Evolutionary conservation across 495 filamentous ascomycete species (phyloP), one percentile per base, ranked within the genome.

Genomic region (Aspergillus diversus): DNA sequence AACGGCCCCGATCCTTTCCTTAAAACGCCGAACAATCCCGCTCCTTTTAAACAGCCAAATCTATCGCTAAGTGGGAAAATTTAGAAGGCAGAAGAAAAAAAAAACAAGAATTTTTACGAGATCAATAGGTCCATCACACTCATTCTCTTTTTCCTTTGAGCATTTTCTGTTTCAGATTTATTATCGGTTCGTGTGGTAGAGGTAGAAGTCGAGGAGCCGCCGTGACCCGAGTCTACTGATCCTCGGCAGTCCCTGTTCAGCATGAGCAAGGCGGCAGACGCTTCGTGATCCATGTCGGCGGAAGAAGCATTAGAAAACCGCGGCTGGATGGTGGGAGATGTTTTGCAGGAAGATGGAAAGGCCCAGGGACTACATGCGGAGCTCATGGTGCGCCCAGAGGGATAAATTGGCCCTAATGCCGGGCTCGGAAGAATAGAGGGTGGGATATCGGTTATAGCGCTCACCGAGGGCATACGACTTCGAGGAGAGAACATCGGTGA

Each of bases 61-160:
- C 52, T 55, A 61, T 61, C 16, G 49, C 48, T 33, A 48, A 27
- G 21, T 27, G 21, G 21, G 21, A 27, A 27, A 7, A 57, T 16
- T 16, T 46, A 21, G 27, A 39, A n/a, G 3, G 3, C 39, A 43
- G 8, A 16, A 13, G n/a, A 17, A 49, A 47, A 53, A 31, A 33
- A 35, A 39, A 49, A 21, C 33, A 43, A 61, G 21, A 34, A 35
- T 50, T 33, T 58, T 63, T 65, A 78, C 57, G 88, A 85, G 59
- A 86, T 92, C 49, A 96, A 79, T 58, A 95, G 74, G 75, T 96
- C 92, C 59, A 82, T 86, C 2, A 94, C 92, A 71, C 91, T 93
- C 86, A 94, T 91, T 0, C 89, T 87, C 64, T 73, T 71, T 55
- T 71, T 72, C 51, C 71, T 59, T 31, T 71, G 70, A 0, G 60